Evolutionary conservation across 2,329 filamentous ascomycete genomes (phyloP), one percentile per base, ranked within the genome.

Genomic region (Cladobotryum mycophilum): DNA sequence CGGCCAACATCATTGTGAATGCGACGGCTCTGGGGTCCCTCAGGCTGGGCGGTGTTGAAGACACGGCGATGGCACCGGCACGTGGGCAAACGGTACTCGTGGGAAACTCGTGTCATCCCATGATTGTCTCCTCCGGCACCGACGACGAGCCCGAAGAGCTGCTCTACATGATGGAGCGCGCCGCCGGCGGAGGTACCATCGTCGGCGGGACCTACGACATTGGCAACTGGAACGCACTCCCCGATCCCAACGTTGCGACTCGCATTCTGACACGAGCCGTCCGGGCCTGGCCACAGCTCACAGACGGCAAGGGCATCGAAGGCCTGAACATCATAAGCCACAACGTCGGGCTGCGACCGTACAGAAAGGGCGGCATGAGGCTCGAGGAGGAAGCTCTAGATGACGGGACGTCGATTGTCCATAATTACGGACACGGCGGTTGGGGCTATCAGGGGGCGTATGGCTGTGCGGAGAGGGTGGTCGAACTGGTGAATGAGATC

Each of bases 1-100:
- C 60, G n/a, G 83, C 84, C 3, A 81, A 87, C 59, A 67, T 95
- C 2, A 72, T 96, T 2, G 72, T 97, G 58, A 97, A 97, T 65
- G 88, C 89, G 58, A 92, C 90, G 0, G 92, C 91, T 0, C 73
- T 97, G 7, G 78, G 85, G 7, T 84, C 90, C 0, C 78, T 78
- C 41, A 84, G 78, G 50, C 80, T 97, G 1, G 89, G 89, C 8
- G 92, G 92, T 36, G 91, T 97, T 0, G 75, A 80, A 67, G 92
- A 97, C 63, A 67, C 71, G 52, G 79, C 76, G 4, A 78, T 97
- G 56, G 77, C 83, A 48, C 91, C 92, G 1, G 84, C 81, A 1
- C 81, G 92, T 3, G 92, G 89, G 4, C 92, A 97, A 69, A 82
- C 88, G 14, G 87, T 95, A 0, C 66, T 96, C 0, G 89, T 96